These are phyloP conservation scores for Drechslerella coelobrocha DNA, from an alignment of 2,329 filamentous ascomycete species.

Conservation along the genomic window DNA sequence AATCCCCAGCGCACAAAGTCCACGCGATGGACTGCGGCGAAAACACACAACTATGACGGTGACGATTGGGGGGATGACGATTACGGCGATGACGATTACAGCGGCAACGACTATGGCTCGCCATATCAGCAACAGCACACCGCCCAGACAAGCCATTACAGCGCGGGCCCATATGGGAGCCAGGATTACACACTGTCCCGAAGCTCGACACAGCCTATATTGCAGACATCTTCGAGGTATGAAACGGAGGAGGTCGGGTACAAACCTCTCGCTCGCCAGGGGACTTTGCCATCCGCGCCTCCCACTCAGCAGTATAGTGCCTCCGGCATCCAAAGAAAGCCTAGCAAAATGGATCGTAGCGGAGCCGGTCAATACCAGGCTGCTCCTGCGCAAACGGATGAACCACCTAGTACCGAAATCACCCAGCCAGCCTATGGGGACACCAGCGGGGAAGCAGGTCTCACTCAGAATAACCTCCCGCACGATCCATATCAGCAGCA, in stretches of 20 bases:
- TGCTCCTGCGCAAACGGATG: conserved; percentile 14
- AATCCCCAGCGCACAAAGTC: conserved; percentile 38
- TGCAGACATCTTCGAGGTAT: conserved; percentile 22
- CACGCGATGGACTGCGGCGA: conserved; percentile 41
- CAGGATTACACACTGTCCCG: conserved; percentile 19
- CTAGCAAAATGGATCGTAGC: conserved; percentile 48
- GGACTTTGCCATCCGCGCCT: conserved; percentile 24
- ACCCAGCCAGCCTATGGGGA: not conserved
- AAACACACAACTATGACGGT: conserved; percentile 42
- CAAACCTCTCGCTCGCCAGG: conserved; percentile 27
- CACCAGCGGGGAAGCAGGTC: not conserved
- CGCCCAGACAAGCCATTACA: not conserved
- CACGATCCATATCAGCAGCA: not conserved
- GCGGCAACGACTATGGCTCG: conserved; percentile 27
- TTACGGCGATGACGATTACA: conserved; percentile 29
- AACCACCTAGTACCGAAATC: not conserved
- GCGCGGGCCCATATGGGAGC: conserved; percentile 13
- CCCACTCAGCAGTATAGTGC: conserved; percentile 12
- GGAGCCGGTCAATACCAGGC: conserved; percentile 10
- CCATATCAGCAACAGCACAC: conserved; percentile 27
- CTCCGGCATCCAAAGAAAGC: conserved; percentile 43
- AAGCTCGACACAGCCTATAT: conserved; percentile 37
- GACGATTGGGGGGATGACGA: conserved; percentile 46
- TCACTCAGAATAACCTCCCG: not conserved
- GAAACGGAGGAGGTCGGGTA: conserved; percentile 18